Base-by-base conservation (phyloP, 2,329 filamentous ascomycete species). In the Alternaria alternata region DNA sequence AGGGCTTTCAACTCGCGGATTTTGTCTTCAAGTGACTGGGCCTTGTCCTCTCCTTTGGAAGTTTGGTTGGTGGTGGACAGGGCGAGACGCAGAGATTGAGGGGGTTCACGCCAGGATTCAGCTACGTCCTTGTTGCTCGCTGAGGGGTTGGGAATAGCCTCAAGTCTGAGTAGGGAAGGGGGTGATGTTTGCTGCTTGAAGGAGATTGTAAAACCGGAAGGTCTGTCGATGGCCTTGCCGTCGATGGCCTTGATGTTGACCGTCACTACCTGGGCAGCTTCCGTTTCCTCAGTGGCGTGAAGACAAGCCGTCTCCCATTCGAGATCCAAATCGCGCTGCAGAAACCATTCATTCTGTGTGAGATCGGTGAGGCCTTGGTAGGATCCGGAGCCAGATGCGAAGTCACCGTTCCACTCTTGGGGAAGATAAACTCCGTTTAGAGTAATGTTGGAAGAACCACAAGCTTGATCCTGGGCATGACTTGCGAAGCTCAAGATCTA, bases 401-500 rank as follows among this genome's bases (percentile, higher is more conserved):
- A 68, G 62, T 77, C 71, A 64, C 76, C 77, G 56, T 72, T 66
- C 76, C 77, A 80, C 67, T 78, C 67, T 61, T 79, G 75, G 32
- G 73, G 70, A 28, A 80, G 73, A 54, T 71, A 66, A 24, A 77
- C 63, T 57, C 77, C 78, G 67, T 82, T 82, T 59, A 83, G 65
- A 16, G 78, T 77, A 61, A 82, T 69, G 73, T 82, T 80, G 39
- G 77, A 75, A 54, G 73, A 65, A 14, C 75, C 75, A 68, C 79
- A 81, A 48, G 76, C 67, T 57, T 79, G 61, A 46, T 76, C 70
- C 55, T 76, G 68, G 12, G 77, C 67, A 60, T 79, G 74, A 56
- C 79, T 76, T 65, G 74, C 74, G 59, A 83, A 77, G 62, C 76
- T 79, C 63, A 82, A 74, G 53, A 78, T 71, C 81, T 83, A 66